Conservation (phyloP, 352 stramenopile genomes). For the Globisporangium spiculum region DNA sequence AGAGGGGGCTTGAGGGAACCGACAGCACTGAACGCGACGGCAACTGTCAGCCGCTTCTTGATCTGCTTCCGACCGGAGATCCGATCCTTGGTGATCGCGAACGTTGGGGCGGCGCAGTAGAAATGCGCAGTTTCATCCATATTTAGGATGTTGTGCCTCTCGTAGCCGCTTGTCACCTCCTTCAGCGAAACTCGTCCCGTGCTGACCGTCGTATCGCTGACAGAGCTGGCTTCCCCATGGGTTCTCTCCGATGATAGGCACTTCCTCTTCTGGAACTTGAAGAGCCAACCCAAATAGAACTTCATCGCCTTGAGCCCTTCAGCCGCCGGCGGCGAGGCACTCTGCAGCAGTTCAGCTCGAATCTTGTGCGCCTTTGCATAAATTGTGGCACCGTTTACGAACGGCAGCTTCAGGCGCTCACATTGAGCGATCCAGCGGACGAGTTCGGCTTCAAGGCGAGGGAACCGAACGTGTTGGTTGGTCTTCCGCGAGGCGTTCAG, state of each 20-base stretch:
- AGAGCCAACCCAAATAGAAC: conserved; percentile 2
- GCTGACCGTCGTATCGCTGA: neutral
- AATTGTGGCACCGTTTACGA: neutral
- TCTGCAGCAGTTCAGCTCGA: neutral
- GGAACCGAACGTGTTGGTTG: neutral
- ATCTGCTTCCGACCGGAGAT: neutral
- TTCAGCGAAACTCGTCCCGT: neutral
- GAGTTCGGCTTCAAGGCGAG: neutral
- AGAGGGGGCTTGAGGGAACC: neutral
- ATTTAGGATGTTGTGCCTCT: conserved; percentile 11
- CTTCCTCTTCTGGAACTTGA: neutral
- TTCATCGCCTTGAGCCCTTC: neutral
- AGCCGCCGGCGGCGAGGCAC: neutral
- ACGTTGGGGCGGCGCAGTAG: neutral
- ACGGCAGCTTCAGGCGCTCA: neutral
- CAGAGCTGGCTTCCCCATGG: conserved; percentile 4
- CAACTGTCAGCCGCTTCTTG: conserved; percentile 7
- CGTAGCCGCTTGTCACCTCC: neutral
- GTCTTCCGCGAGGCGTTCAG: neutral
- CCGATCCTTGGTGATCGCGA: neutral
- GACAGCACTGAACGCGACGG: neutral
- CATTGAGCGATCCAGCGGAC: neutral
- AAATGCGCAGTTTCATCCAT: conserved; percentile 10
- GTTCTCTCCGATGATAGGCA: neutral
- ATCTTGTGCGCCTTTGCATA: neutral